These are phyloP conservation scores for Sophora flavescens DNA, from an alignment of 306 rosid genomes.

Conservation along the genomic window DNA sequence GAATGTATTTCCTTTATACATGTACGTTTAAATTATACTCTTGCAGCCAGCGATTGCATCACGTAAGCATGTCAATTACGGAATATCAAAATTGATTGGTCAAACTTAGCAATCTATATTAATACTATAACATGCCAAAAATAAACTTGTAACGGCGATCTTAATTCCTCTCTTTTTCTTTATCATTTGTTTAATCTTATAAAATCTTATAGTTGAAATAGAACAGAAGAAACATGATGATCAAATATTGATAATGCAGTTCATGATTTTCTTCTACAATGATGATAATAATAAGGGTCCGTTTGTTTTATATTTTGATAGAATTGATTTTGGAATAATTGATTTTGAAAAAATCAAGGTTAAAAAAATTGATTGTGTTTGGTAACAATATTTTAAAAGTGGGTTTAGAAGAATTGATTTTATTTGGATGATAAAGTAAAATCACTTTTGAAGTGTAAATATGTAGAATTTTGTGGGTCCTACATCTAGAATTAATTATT, in stretches of 20 bases:
- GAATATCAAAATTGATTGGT: slow-evolving; percentile 45
- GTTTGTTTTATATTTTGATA: no score
- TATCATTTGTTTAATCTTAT: background rate
- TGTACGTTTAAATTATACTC: slow-evolving; percentile 32
- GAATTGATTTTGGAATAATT: no score
- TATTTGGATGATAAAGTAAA: no score
- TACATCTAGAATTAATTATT: no score
- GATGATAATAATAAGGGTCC: no score
- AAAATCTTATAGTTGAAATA: slow-evolving; percentile 2
- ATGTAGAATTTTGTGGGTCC: no score
- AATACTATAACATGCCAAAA: slow-evolving; percentile 1
- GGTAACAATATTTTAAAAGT: no score
- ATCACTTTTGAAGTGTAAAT: no score
- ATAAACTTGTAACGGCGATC: background rate
- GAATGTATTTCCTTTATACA: background rate
- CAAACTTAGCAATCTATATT: slow-evolving; percentile 34
- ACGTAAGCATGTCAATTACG: slow-evolving; percentile 47
- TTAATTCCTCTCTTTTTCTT: background rate
- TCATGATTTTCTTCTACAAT: slow-evolving; percentile 29
- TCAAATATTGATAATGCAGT: slow-evolving; percentile 3
- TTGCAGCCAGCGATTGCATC: slow-evolving; percentile 44
- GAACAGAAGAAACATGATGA: slow-evolving; percentile 8
- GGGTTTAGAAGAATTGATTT: no score
- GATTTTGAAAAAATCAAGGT: no score
- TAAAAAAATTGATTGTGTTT: no score